Conservation (phyloP, 1,139 yeast genomes). For the Yamadazyma triangularis region DNA sequence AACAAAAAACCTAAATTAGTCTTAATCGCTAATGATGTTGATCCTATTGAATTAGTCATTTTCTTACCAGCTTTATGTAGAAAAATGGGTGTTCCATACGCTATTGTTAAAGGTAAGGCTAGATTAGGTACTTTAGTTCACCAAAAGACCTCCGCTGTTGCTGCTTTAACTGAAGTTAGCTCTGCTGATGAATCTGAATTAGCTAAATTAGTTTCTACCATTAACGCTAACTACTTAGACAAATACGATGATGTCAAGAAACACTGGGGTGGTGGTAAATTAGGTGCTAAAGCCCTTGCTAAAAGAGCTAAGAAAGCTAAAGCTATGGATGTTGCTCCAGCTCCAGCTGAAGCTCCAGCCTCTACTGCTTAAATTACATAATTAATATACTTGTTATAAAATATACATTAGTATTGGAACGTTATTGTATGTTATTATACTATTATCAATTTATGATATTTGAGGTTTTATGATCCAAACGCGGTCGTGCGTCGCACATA, state of each 20-base stretch:
- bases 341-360: constrained; percentile 3
- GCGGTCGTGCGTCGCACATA: too few species aligned
- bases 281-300: constrained; percentile 89
- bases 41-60: constrained; percentile 95
- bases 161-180: constrained; percentile 92
- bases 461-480: too few species aligned
- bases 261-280: constrained; percentile 99
- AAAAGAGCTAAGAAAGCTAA: constrained; percentile 51
- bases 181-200: constrained; percentile 93
- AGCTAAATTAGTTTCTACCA: constrained; percentile 86
- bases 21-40: constrained; percentile 96
- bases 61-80: constrained; percentile 98
- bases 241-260: constrained; percentile 93
- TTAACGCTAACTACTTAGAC: constrained; percentile 86
- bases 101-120: constrained; percentile 97
- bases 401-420: background rate
- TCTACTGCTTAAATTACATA: background rate
- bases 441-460: constrained; percentile 4
- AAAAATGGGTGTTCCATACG: constrained; percentile 99
- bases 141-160: constrained; percentile 95
- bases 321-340: constrained; percentile 24
- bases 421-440: too few species aligned
- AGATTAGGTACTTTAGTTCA: constrained; percentile 96
- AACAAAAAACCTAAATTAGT: constrained; percentile 98
- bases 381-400: background rate